Evolutionary conservation across 1,139 yeast species (phyloP), one percentile per base, ranked within the genome.

Genomic region (Debaryomyces sp.): DNA sequence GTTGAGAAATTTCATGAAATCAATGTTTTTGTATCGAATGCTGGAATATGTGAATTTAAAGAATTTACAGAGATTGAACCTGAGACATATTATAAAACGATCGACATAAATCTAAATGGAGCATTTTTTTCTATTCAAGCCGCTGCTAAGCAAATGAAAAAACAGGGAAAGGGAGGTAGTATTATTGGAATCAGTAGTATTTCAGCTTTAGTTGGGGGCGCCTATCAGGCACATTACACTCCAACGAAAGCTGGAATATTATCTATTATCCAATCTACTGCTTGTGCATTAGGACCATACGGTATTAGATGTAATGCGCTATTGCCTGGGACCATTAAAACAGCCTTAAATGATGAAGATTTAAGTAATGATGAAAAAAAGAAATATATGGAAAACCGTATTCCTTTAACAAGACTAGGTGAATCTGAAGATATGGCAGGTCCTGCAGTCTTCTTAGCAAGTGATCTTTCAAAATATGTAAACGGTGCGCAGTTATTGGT

Each of bases 171-270:
- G 40, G 79, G 80, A 10, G 81, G 81, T 4, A 71, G 77, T 35
- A 75, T 77, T 45, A 74, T 77, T 40, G 79, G 70, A 38, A 63
- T 64, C 48, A 68, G 67, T 48, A 66, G 68, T 46, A 73, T 75
- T 52, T 68, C 76, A 44, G 79, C 79, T 0, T 55, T 70, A 12
- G 75, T 71, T 4, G 75, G 75, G 7, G 75, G 75, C 17, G 73
- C 67, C 6, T 52, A 52, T 37, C 77, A 74, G 50, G 68, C 73
- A 4, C 78, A 73, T 53, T 75, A 75, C 54, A 72, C 77, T 8
- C 77, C 80, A n/a, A 72, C 80, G 6, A 75, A 75, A 52, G 79
- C 78, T 4, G 80, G 78, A n/a, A 66, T 75, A 35, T 59, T 73
- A 44, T 71, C 77, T 9, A 59, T 75, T 50, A 75, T 73, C 66